Percentiles rank a stretch among this genome's conserved stretches.
phyloP scores from a whole-genome alignment of 1,284 basidiomycete species.

The Puccinia polysora region DNA sequence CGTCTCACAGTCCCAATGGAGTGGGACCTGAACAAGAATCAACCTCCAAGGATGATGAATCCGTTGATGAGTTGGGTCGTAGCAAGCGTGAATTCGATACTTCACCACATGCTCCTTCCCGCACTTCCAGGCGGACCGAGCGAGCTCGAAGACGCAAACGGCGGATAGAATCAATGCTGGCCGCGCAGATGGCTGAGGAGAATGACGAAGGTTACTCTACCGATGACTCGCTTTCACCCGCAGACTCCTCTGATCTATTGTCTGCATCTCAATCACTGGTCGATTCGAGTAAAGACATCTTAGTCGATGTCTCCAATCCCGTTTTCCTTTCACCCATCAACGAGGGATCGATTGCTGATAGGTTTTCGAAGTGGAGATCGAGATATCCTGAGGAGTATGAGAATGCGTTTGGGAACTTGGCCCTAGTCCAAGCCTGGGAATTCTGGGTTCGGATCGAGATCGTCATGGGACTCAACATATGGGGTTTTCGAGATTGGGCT shows the following conservation, averaged over 20 bases:
- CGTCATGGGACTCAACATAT: constrained; percentile 72
- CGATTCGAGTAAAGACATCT: constrained; percentile 60
- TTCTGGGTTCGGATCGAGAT: constrained; percentile 87
- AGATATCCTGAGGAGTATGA: constrained; percentile 74
- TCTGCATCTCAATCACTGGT: constrained; percentile 62
- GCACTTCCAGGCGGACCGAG: constrained; percentile 49
- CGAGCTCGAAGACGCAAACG: constrained; percentile 56
- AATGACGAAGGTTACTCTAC: constrained; percentile 74
- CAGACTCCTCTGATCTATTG: constrained; percentile 67
- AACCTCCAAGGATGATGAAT: not conserved
- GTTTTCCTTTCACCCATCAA: constrained; percentile 75
- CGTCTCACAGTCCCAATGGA: not conserved
- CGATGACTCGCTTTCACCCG: constrained; percentile 66
- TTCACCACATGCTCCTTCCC: constrained; percentile 45
- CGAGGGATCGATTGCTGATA: constrained; percentile 61
- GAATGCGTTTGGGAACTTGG: constrained; percentile 82
- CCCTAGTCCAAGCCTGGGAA: constrained; percentile 86
- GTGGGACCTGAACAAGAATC: constrained; percentile 51
- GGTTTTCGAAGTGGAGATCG: constrained; percentile 75
- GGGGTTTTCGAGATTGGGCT: constrained; percentile 59
- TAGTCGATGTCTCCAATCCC: constrained; percentile 73
- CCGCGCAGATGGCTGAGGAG: constrained; percentile 54
- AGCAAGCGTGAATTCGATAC: not conserved
- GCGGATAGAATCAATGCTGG: constrained; percentile 54
- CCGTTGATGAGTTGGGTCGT: constrained; percentile 63